Evolutionary conservation across 73 alveolate species (phyloP).

Genomic region (Diophrys sp.): DNA sequence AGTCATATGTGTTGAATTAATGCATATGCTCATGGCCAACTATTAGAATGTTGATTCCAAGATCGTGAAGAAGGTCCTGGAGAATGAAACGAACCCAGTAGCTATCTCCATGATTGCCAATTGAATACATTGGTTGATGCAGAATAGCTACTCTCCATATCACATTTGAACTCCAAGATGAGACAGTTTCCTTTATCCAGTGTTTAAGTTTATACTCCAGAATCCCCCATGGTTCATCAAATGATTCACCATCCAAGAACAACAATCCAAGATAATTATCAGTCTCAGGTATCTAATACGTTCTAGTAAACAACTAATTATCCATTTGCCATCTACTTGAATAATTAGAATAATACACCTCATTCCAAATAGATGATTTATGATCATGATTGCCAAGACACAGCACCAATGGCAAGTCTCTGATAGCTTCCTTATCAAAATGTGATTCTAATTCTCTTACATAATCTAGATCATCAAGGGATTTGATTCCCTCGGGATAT

Average conservation of each 20-base stretch:
- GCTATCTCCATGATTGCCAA: background rate
- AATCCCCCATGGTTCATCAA: background rate
- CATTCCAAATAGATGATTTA: background rate
- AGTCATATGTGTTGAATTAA: background rate
- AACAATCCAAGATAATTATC: background rate
- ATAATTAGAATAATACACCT: background rate
- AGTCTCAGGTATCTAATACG: background rate
- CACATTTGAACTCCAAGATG: background rate
- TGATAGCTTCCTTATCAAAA: background rate
- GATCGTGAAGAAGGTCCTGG: background rate
- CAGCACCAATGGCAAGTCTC: background rate
- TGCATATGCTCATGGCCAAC: background rate
- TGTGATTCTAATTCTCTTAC: background rate
- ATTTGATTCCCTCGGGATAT: background rate
- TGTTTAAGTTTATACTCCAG: no score
- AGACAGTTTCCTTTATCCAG: conserved; percentile 13
- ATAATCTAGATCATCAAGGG: no score
- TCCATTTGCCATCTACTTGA: background rate
- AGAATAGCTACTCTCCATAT: conserved; percentile 4
- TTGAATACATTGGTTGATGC: conserved; percentile 9
- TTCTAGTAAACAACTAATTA: background rate
- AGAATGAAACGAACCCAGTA: background rate
- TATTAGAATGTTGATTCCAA: no score
- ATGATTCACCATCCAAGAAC: background rate
- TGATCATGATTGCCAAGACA: background rate